A percentile compares a stretch with the other conserved stretches of the same genome.
Conservation (phyloP, 352 stramenopile species). For the Globisporangium paddicum region DNA sequence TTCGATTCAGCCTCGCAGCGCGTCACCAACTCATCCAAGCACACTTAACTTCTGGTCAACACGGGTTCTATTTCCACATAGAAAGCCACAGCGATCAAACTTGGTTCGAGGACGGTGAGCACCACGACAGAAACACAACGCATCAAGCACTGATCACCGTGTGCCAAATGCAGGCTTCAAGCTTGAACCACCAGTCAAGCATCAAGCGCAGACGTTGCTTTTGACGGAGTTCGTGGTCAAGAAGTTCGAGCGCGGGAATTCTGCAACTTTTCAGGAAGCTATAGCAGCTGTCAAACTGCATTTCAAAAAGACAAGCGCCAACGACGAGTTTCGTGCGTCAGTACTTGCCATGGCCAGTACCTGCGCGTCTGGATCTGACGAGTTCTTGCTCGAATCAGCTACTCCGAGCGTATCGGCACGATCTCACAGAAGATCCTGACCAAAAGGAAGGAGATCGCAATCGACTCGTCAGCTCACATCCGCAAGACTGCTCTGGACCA, state of each 20-base stretch:
- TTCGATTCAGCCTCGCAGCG: not conserved
- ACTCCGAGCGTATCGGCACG: not conserved
- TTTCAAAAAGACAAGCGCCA: not conserved
- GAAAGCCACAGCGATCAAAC: not conserved
- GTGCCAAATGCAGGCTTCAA: not conserved
- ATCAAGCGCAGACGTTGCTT: not conserved
- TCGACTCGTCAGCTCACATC: not conserved
- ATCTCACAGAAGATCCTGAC: not conserved
- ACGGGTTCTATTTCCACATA: not conserved
- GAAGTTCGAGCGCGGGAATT: not conserved
- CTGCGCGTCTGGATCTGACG: not conserved
- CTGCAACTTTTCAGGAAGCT: not conserved
- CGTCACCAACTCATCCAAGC: not conserved
- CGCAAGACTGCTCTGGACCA: not conserved
- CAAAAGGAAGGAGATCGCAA: not conserved
- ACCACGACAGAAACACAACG: not conserved
- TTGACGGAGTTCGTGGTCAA: not conserved
- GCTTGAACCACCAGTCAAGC: not conserved
- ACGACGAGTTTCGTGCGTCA: not conserved
- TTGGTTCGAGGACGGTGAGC: not conserved
- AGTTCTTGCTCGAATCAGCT: not conserved
- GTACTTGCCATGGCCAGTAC: not conserved
- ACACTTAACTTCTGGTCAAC: not conserved
- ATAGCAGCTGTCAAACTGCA: not conserved
- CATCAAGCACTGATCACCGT: not conserved